These are phyloP conservation scores for Trypanosoma vivax DNA, from an alignment of 208 protist species.

Conservation along the genomic window DNA sequence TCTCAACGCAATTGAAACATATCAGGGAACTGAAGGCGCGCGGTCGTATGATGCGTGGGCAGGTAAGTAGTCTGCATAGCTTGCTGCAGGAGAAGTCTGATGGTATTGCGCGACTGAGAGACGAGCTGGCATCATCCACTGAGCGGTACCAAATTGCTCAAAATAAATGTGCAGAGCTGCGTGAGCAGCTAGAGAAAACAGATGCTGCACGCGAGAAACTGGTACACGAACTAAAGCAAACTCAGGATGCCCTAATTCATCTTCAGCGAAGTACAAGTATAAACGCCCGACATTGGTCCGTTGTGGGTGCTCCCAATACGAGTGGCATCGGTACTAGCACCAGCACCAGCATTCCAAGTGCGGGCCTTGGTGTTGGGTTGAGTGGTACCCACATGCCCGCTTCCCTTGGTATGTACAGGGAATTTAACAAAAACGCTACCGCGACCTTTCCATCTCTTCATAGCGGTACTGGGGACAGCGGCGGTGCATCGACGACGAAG, in stretches of 20 bases:
- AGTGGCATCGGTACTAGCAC: background rate
- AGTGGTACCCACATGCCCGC: constrained; percentile 9
- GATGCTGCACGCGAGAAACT: constrained; percentile 59
- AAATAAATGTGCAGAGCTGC: constrained; percentile 50
- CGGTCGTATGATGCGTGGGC: constrained; percentile 43
- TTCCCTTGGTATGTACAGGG: constrained; percentile 18
- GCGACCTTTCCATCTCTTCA: constrained; percentile 1
- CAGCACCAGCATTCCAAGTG: background rate
- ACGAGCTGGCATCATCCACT: constrained; percentile 34
- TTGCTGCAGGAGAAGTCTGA: constrained; percentile 53
- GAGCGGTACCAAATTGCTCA: constrained; percentile 35
- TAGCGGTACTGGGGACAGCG: background rate
- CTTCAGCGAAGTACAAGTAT: constrained; percentile 73
- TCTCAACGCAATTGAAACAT: constrained; percentile 68
- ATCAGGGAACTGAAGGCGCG: constrained; percentile 61
- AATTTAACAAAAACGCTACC: constrained; percentile 22
- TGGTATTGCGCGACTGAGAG: constrained; percentile 25
- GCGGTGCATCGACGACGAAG: no score
- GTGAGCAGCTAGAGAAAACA: constrained; percentile 58
- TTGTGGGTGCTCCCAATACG: constrained; percentile 13
- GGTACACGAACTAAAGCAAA: constrained; percentile 65
- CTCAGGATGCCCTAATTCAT: constrained; percentile 67
- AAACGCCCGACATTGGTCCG: constrained; percentile 58
- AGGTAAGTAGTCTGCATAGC: constrained; percentile 41
- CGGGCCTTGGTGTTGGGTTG: constrained; percentile 5